Evolutionary conservation across 1,284 basidiomycete genomes (phyloP).

Genomic region (Clitocybe nebularis): DNA sequence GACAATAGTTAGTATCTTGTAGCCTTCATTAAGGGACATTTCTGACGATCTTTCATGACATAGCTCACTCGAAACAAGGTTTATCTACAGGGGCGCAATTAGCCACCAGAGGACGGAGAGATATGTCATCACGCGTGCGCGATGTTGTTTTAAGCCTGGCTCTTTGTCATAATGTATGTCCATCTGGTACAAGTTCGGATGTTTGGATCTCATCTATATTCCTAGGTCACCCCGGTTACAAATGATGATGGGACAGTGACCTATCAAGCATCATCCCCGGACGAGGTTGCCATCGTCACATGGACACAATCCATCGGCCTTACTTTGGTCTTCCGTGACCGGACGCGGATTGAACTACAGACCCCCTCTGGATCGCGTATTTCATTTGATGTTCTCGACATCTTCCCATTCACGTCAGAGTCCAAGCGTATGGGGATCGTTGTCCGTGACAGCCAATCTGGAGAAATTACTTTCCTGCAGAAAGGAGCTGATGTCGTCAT

Average conservation of each 20-base stretch:
- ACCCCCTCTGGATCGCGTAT: constrained; percentile 62
- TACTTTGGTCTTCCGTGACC: constrained; percentile 83
- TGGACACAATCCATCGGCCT: constrained; percentile 97
- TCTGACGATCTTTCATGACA: not conserved
- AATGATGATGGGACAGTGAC: constrained; percentile 93
- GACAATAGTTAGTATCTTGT: constrained; percentile 39
- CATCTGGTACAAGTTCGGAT: too few species aligned
- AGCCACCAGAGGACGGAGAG: constrained; percentile 80
- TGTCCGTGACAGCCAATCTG: constrained; percentile 72
- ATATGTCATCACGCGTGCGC: constrained; percentile 93
- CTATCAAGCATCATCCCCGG: constrained; percentile 97
- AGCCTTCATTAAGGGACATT: constrained; percentile 1
- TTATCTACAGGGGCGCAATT: constrained; percentile 75
- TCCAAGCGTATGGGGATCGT: constrained; percentile 99
- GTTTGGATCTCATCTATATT: not conserved
- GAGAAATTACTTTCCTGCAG: constrained; percentile 87
- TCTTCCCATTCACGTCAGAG: constrained; percentile 98
- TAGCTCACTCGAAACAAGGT: constrained; percentile 42
- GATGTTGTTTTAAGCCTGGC: constrained; percentile 94
- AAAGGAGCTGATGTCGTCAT: constrained; percentile 99
- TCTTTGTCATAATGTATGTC: constrained; percentile 89
- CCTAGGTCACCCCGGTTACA: constrained; percentile 88
- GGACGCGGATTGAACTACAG: constrained; percentile 79
- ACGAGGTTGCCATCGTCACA: constrained; percentile 98
- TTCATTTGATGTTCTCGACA: constrained; percentile 83